Evolutionary conservation across 306 rosid genomes (phyloP), one percentile per base, ranked within the genome.

Genomic region (Pueraria montana): DNA sequence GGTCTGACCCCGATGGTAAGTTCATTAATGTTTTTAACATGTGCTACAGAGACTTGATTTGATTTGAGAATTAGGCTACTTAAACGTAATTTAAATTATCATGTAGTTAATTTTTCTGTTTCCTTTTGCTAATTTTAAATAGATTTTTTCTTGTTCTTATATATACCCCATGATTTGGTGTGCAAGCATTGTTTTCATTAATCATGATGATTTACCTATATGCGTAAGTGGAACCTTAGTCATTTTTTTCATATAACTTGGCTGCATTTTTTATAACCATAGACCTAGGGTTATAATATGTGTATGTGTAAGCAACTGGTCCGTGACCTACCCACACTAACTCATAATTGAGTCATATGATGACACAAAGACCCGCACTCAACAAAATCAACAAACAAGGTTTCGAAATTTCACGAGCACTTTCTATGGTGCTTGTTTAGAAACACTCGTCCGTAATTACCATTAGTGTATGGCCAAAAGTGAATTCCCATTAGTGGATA

Each of bases 401-500:
- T 18, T 70, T 40, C 18, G 6, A 64, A 55, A 56, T 55, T 69
- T 24, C 34, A 68, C 14, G 48, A 26, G 11, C 71, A 80, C 21
- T 72, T 80, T 55, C 14, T 34, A 6, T 20, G 50, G 52, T 8
- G 52, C 10, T 32, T 40, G 26, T 69, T 24, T 17, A 40, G 42
- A 67, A 67, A 23, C 32, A 27, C 36, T 10, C 11, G 26, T 42
- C 17, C 18, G 11, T 63, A 46, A 34, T 80, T 68, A 80, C 20
- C 21, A 71, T 13, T 26, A 46, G 46, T 68, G 61, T 62, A 72
- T 23, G 61, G 13, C 62, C 55, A 78, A 53, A 71, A 64, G 26
- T 36, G 65, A 74, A 74, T 36, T 34, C 26, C 9, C 30, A 49
- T 76, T 53, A 76, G 6, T 18, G 71, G 50, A 80, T 71, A 63